A percentile compares a stretch with the other conserved stretches of the same genome.
phyloP scores from a whole-genome alignment of 495 filamentous ascomycete genomes.

The Talaromyces nanjingensis region DNA sequence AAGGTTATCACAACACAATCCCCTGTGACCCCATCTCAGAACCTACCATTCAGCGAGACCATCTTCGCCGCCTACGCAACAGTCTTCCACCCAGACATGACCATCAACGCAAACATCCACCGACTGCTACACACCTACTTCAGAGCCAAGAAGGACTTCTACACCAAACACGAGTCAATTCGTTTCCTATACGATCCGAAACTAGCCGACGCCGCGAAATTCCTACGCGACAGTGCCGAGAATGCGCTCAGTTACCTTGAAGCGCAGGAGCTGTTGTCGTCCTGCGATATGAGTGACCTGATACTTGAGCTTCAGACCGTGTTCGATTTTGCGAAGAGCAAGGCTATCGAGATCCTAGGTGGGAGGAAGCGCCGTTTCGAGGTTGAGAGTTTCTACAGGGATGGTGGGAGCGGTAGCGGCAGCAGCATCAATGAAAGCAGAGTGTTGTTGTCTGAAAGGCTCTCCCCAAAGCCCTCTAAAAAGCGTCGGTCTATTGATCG shows the following conservation, averaged over 20 bases:
- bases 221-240: constrained; percentile 43
- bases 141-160: constrained; percentile 32
- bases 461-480: background rate
- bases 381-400: constrained; percentile 3
- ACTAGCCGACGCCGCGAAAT: constrained; percentile 28
- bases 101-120: constrained; percentile 14
- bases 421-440: background rate
- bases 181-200: constrained; percentile 14
- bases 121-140: constrained; percentile 30
- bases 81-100: background rate
- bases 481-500: background rate
- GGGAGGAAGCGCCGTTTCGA: constrained; percentile 41
- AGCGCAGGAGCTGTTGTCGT: constrained; percentile 14
- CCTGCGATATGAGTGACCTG: constrained; percentile 9
- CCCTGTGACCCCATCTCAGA: background rate
- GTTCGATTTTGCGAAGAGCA: constrained; percentile 22
- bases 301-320: constrained; percentile 27
- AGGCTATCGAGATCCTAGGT: constrained; percentile 31
- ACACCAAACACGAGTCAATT: constrained; percentile 11
- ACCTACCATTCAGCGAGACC: constrained; percentile 2
- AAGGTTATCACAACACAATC: background rate
- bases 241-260: constrained; percentile 33
- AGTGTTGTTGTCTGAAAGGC: background rate
- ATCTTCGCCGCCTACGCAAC: background rate
- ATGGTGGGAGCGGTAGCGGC: background rate